Evolutionary conservation across 1,284 basidiomycete genomes (phyloP).

Genomic region (Hemileia vastatrix): DNA sequence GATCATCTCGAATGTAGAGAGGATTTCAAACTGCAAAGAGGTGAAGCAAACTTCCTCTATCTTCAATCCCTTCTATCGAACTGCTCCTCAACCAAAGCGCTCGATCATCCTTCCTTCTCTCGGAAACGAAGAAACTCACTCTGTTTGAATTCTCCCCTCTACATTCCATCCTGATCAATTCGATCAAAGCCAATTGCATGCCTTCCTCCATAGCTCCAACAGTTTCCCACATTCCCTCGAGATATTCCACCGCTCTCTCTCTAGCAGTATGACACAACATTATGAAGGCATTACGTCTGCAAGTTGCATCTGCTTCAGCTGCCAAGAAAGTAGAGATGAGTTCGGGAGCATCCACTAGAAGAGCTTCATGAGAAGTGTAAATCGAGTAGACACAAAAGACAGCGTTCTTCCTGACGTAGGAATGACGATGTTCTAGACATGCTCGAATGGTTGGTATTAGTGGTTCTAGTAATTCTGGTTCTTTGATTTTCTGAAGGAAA

Average conservation of each 20-base stretch:
- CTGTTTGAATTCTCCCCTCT: conserved; percentile 68
- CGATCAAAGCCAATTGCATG: conserved; percentile 90
- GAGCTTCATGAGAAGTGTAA: conserved; percentile 82
- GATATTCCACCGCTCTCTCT: conserved; percentile 81
- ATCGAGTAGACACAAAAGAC: conserved; percentile 93
- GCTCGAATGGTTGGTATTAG: conserved; percentile 83
- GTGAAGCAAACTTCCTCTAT: too few species aligned
- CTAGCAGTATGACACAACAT: conserved; percentile 82
- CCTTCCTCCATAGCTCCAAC: conserved; percentile 77
- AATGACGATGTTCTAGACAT: conserved; percentile 94
- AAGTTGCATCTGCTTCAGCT: conserved; percentile 91
- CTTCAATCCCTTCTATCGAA: conserved; percentile 4
- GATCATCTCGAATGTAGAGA: too few species aligned
- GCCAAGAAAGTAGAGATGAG: conserved; percentile 92
- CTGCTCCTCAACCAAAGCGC: not conserved
- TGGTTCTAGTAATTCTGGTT: conserved; percentile 88
- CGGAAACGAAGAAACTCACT: conserved; percentile 49
- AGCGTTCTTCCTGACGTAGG: conserved; percentile 96
- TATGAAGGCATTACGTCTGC: conserved; percentile 94
- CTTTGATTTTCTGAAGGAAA: conserved; percentile 90
- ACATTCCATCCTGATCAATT: conserved; percentile 84
- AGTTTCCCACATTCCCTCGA: conserved; percentile 72
- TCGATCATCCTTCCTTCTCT: conserved; percentile 27
- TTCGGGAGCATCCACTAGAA: conserved; percentile 93
- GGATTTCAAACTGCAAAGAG: too few species aligned